Evolutionary conservation across 2,329 filamentous ascomycete species (phyloP).

Genomic region (Thelonectria discophora): DNA sequence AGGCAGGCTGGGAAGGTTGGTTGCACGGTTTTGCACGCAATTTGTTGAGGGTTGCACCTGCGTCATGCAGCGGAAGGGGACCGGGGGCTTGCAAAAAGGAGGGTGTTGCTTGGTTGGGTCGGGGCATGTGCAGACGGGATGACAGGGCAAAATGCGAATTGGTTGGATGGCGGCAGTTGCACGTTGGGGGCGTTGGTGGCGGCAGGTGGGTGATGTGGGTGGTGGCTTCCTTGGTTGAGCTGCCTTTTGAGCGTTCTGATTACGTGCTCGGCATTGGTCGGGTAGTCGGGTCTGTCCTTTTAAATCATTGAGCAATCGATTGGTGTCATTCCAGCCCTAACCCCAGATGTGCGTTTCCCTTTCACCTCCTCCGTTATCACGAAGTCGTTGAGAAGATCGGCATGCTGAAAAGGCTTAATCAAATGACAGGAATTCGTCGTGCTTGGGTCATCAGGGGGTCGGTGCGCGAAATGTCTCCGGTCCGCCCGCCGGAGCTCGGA

Average conservation of each 20-base stretch:
- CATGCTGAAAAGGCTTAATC: neutral
- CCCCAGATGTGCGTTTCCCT: neutral
- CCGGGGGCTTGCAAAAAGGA: conserved; percentile 3
- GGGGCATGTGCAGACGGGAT: neutral
- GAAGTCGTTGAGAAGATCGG: neutral
- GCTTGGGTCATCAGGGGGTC: neutral
- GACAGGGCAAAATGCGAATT: neutral
- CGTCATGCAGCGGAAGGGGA: conserved; percentile 20
- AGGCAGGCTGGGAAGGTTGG: conserved; percentile 4
- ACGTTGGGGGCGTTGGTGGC: neutral
- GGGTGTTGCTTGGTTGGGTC: neutral
- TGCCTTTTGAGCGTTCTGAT: neutral
- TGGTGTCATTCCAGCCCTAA: neutral
- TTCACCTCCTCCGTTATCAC: neutral
- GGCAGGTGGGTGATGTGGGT: neutral
- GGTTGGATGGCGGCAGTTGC: neutral
- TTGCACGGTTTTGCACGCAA: conserved; percentile 15
- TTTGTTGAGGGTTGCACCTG: conserved; percentile 28
- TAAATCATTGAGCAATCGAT: neutral
- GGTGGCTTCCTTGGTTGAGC: conserved; percentile 4
- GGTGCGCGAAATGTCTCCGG: neutral
- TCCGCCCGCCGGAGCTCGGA: neutral
- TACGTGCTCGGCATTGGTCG: conserved; percentile 20
- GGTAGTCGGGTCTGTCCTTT: conserved; percentile 21
- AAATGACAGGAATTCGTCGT: neutral